These are phyloP conservation scores for Ophiostoma sp. DNA, from an alignment of 2,329 filamentous ascomycete species.

Conservation along the genomic window DNA sequence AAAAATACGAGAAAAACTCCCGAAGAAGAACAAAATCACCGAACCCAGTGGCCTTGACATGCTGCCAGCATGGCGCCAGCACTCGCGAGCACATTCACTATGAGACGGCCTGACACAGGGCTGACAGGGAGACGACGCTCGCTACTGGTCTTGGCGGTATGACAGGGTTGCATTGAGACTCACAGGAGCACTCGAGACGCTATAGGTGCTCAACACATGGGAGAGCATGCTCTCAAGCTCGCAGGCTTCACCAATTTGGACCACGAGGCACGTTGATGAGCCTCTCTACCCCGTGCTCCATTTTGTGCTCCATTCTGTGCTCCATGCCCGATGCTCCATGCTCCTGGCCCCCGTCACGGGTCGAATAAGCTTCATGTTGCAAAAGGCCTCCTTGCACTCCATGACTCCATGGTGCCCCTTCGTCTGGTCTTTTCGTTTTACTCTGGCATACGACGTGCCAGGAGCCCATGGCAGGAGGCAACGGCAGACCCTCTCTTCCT, in stretches of 20 bases:
- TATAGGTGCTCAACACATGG: background rate
- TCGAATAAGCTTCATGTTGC: background rate
- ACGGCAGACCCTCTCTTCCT: background rate
- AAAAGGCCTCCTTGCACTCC: conserved; percentile 7
- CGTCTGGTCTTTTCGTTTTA: conserved; percentile 14
- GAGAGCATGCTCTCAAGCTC: background rate
- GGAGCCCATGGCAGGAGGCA: background rate
- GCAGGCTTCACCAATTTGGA: background rate
- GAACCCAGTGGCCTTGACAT: background rate
- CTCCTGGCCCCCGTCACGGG: background rate
- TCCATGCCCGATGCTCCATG: background rate
- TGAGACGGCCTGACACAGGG: conserved; percentile 27
- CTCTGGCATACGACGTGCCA: background rate
- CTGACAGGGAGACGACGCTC: conserved; percentile 20
- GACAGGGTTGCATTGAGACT: conserved; percentile 22
- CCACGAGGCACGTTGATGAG: background rate
- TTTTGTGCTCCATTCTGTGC: background rate
- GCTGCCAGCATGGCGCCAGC: background rate
- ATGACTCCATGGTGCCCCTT: background rate
- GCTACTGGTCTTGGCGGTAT: conserved; percentile 27
- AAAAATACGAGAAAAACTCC: background rate
- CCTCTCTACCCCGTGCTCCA: background rate
- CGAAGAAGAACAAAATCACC: background rate
- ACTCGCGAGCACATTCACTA: background rate
- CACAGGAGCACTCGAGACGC: background rate